Base-by-base conservation (phyloP, 192 early-diverging fungal species). In the Coemansia furcata region DNA sequence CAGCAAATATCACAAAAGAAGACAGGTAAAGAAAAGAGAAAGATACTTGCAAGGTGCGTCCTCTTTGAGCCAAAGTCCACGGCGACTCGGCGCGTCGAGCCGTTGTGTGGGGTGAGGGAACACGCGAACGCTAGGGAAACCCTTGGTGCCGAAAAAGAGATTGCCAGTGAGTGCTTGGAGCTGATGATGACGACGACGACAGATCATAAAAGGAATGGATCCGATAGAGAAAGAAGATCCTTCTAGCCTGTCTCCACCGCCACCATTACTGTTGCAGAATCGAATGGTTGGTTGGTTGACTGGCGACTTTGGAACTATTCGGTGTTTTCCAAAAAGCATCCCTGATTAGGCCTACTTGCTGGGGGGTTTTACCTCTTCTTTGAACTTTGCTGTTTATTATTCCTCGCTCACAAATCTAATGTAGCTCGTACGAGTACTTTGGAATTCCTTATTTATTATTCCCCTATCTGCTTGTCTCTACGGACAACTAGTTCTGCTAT, bases 341-440 rank as follows among this genome's bases (percentile, higher is more conserved):
- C 46, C 19, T 21, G 46, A 49, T 49, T 49, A 49, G 46, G 46
- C n/a, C 21, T n/a, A 21, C 40, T 42, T 42, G 19, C 8, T 21
- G n/a, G 38, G 59, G 39, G n/a, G 30, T 39, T 58, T 54, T 50
- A 21, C 57, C 43, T 17, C 47, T 66, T 40, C 50, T 66, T 62
- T 39, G 14, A 55, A 40, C 21, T 40, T 17, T 37, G 14, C 63
- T 32, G 21, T 37, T 23, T 60, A 29, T 72, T 72, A 23, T 46
- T 17, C 30, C 63, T 60, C 33, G 12, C 33, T 49, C 21, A 26
- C 23, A 19, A 49, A 49, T 49, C 19, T 49, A 49, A 49, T 21
- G 21, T 49, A 49, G 46, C 46, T 2, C 46, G 19, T n/a, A 8
- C 19, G 46, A 49, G 8, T 21, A n/a, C 30, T 30, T 15, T 30